These are phyloP conservation scores for Coemansia sp. DNA, from an alignment of 192 early-diverging fungal genomes.

Conservation along the genomic window DNA sequence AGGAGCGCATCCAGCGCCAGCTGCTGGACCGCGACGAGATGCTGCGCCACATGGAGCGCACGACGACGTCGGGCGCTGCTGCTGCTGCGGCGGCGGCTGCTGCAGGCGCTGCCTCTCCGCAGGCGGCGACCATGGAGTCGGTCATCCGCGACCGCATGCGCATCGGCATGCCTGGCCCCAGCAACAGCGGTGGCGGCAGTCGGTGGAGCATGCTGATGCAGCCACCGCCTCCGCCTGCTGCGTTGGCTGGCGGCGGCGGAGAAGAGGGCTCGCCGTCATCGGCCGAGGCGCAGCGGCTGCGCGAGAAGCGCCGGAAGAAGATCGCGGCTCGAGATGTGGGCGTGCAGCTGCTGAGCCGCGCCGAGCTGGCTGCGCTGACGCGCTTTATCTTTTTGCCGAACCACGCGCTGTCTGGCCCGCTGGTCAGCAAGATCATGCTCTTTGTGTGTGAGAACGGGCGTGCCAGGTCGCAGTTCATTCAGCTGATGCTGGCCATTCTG, in stretches of 20 bases:
- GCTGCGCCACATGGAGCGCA: slow-evolving; percentile 41
- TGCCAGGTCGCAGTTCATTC: slow-evolving; percentile 81
- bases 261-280: not conserved
- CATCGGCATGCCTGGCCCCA: slow-evolving; percentile 14
- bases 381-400: slow-evolving; percentile 90
- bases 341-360: slow-evolving; percentile 72
- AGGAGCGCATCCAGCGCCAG: slow-evolving; percentile 72
- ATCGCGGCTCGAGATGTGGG: slow-evolving; percentile 48
- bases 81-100: not conserved
- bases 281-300: slow-evolving; percentile 29
- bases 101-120: not conserved
- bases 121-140: slow-evolving; percentile 13
- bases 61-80: not conserved
- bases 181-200: not conserved
- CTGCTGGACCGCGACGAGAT: slow-evolving; percentile 61
- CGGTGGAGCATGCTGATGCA: not conserved
- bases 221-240: not conserved
- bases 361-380: slow-evolving; percentile 79
- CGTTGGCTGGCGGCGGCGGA: not conserved
- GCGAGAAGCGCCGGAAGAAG: slow-evolving; percentile 43
- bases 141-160: slow-evolving; percentile 33
- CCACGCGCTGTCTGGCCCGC: slow-evolving; percentile 70
- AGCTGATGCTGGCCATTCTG: slow-evolving; percentile 84
- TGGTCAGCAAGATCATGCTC: slow-evolving; percentile 42
- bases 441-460: slow-evolving; percentile 86